These are phyloP conservation scores for Poterioochromonas sp. DNA, from an alignment of 352 stramenopile genomes.

Conservation along the genomic window DNA sequence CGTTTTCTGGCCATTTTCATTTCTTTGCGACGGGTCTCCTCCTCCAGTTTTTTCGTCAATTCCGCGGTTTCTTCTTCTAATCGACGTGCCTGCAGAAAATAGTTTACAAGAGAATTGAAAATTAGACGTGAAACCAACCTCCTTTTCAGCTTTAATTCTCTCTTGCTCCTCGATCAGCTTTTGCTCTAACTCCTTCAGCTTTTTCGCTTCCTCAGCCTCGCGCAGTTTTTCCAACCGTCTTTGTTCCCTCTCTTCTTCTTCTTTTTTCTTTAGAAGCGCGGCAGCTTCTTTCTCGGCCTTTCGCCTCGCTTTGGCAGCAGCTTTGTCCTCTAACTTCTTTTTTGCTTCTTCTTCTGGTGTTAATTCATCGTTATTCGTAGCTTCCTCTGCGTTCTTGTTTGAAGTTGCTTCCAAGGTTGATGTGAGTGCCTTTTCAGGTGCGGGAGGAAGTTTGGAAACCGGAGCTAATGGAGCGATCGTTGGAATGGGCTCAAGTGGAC, in stretches of 20 bases:
- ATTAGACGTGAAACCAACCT: background rate
- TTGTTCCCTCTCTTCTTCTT: slow-evolving; percentile 21
- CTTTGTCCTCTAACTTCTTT: background rate
- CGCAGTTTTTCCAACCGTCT: background rate
- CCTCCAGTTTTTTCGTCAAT: background rate
- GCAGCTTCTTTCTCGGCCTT: slow-evolving; percentile 23
- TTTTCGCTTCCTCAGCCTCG: background rate
- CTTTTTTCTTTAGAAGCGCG: background rate
- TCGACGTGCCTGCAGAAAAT: background rate
- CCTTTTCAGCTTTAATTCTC: background rate
- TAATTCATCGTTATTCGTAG: background rate
- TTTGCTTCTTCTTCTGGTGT: background rate
- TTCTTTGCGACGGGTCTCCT: background rate
- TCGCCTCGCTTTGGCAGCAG: background rate
- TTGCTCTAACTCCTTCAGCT: background rate
- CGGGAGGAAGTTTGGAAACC: background rate
- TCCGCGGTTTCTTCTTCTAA: background rate
- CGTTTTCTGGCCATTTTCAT: background rate
- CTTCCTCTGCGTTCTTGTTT: too few species aligned
- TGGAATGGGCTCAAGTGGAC: background rate
- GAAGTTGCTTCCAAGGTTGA: background rate
- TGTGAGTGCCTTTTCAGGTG: background rate
- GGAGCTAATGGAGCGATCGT: background rate
- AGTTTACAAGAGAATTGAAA: background rate
- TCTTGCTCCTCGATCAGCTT: background rate